A percentile compares a stretch with the other conserved stretches of the same genome.
Evolutionary conservation across 768 basidiomycete genomes (phyloP).

Genomic region (Pholiota molesta): DNA sequence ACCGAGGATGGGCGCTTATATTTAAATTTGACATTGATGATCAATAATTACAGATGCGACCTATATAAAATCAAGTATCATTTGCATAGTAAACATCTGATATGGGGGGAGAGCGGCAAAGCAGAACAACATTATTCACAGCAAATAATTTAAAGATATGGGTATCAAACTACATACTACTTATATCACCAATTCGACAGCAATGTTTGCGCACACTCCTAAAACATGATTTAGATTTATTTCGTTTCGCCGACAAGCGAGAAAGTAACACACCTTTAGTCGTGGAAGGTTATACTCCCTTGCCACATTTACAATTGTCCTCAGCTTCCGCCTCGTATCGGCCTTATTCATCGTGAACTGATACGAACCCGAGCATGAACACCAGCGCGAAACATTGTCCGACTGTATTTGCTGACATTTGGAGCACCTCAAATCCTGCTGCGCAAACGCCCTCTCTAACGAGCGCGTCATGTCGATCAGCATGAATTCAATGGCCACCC

Average conservation of each 20-base stretch:
- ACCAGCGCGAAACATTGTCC: conserved; percentile 84
- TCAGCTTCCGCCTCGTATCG: conserved; percentile 71
- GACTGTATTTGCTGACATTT: conserved; percentile 92
- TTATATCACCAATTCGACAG: conserved; percentile 43
- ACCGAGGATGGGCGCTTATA: too few species aligned
- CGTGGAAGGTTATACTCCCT: conserved; percentile 69
- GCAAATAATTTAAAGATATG: conserved; percentile 5
- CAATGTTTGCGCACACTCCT: conserved; percentile 52
- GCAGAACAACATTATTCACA: not conserved
- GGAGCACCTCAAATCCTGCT: conserved; percentile 87
- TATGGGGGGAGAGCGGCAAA: not conserved
- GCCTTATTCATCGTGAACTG: conserved; percentile 70
- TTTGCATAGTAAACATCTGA: not conserved
- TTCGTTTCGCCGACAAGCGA: not conserved
- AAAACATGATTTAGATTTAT: conserved; percentile 5
- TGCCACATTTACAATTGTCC: conserved; percentile 84
- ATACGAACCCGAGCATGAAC: conserved; percentile 88
- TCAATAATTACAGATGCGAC: too few species aligned
- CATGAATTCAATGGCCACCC: conserved; percentile 82
- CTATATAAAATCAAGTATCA: too few species aligned
- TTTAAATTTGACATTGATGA: too few species aligned
- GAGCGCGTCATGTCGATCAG: conserved; percentile 76
- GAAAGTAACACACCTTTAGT: conserved; percentile 55
- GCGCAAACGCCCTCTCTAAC: conserved; percentile 74
- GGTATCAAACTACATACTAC: conserved; percentile 9